Base-by-base conservation (phyloP, 352 stramenopile genomes). In the Pythium rhizo-oryzae region DNA sequence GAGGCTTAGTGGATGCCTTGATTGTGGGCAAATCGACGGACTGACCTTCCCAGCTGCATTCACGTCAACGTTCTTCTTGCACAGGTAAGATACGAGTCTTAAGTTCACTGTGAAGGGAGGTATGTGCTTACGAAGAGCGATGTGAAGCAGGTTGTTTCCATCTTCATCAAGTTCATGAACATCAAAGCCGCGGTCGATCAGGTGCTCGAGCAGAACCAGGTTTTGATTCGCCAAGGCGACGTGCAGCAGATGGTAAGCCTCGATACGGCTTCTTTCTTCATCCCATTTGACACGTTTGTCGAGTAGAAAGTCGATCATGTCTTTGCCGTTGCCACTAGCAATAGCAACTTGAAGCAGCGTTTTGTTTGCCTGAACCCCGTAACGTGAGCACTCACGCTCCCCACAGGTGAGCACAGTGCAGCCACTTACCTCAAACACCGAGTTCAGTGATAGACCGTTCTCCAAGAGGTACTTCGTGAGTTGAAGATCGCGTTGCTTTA, bases 41-140 rank as follows among this genome's bases (percentile, higher is more conserved):
- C 49, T 24, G 19, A 59, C 59, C 21, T 43, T 53, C 1, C 28
- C 41, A 18, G 35, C 7, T 5, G 33, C 47, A 19, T 59, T 66
- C 18, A 59, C 23, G 43, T 67, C 61, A 8, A 61, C 28, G 9
- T 61, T 33, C 3, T 55, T 33, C 5, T 41, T 39, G n/a, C 37
- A 55, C 8, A 67, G 51, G 18, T 61, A 61, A 18, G 37, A 47
- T 19, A 67, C 54, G 18, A 67, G 41, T 25, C 55, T 56, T 4
- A 61, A 1, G 21, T 59, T 67, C 23, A 56, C 18, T 1, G 21
- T 4, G 24, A 44, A 12, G 3, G 61, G 59, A 6, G 59, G 49
- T n/a, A 59, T 41, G 7, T 66, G 59, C 12, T 59, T 47, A n/a
- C 59, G 47, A 2, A 59, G 33, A 21, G 41, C 61, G 1, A 47